These are phyloP conservation scores for Metschnikowia anglica DNA, from an alignment of 805 yeast genomes.

Conservation along the genomic window DNA sequence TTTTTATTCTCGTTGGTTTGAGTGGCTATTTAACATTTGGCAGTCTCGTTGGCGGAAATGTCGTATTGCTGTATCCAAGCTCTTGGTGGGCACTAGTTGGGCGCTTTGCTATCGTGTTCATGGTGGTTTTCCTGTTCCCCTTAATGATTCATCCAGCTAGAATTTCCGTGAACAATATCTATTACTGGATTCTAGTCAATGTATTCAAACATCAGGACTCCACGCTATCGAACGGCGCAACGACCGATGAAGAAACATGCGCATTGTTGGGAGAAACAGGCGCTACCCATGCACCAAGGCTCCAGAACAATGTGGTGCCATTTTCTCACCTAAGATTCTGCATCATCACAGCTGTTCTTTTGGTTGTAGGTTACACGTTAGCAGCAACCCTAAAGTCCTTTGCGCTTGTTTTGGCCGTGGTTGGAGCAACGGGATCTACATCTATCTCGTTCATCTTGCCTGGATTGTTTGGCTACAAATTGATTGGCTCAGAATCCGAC, in stretches of 20 bases:
- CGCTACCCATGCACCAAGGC: not conserved
- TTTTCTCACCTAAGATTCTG: slow-evolving; percentile 47
- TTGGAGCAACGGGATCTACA: slow-evolving; percentile 84
- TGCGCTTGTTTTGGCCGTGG: slow-evolving; percentile 67
- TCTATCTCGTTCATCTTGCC: slow-evolving; percentile 76
- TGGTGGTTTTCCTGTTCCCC: slow-evolving; percentile 85
- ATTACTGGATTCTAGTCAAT: slow-evolving; percentile 44
- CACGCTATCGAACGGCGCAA: not conserved
- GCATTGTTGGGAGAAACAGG: slow-evolving; percentile 14
- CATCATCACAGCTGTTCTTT: slow-evolving; percentile 47
- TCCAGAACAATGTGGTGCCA: slow-evolving; percentile 38
- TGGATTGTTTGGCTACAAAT: slow-evolving; percentile 69
- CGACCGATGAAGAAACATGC: slow-evolving; percentile 11
- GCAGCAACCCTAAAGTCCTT: slow-evolving; percentile 63
- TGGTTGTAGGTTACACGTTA: slow-evolving; percentile 49
- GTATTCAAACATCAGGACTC: slow-evolving; percentile 1
- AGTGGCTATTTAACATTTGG: slow-evolving; percentile 83
- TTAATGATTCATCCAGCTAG: slow-evolving; percentile 90
- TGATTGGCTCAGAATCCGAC: slow-evolving; percentile 40
- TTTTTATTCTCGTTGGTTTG: slow-evolving; percentile 73
- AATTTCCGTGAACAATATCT: slow-evolving; percentile 72
- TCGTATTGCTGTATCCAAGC: slow-evolving; percentile 72
- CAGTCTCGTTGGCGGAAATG: slow-evolving; percentile 63
- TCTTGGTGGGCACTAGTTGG: slow-evolving; percentile 68
- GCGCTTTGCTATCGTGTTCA: slow-evolving; percentile 71